A percentile compares a stretch with the other conserved stretches of the same genome.
phyloP scores from a whole-genome alignment of 306 rosid genomes.

The Cercis canadensis region DNA sequence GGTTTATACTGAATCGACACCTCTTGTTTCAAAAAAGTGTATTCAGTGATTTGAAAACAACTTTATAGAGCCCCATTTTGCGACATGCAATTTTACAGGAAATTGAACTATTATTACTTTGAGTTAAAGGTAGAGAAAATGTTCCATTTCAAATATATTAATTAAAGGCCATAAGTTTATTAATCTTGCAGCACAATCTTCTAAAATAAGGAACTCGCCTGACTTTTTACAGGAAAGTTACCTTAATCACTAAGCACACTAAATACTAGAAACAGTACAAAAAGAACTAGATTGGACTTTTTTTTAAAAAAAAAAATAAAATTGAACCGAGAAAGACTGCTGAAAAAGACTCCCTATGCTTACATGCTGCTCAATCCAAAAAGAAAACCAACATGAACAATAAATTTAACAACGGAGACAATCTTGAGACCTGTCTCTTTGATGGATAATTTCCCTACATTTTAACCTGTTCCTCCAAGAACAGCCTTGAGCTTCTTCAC shows the following conservation, averaged over 20 bases:
- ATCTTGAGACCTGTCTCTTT: background rate
- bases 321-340: background rate
- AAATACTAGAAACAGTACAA: slow-evolving; percentile 13
- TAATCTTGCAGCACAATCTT: background rate
- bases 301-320: background rate
- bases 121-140: background rate
- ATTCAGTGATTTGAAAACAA: no score
- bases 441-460: background rate
- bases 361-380: slow-evolving; percentile 31
- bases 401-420: slow-evolving; percentile 21
- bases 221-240: background rate
- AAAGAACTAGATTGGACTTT: background rate
- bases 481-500: slow-evolving; percentile 86
- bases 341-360: background rate
- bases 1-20: no score
- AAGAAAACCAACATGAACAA: slow-evolving; percentile 15
- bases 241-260: background rate
- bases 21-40: no score
- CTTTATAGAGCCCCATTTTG: no score
- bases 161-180: background rate
- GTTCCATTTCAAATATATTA: background rate
- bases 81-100: no score
- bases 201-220: background rate
- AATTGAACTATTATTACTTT: no score
- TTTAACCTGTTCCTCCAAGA: slow-evolving; percentile 73